Evolutionary conservation across 768 basidiomycete species (phyloP).

Genomic region (Tricholoma sp.): DNA sequence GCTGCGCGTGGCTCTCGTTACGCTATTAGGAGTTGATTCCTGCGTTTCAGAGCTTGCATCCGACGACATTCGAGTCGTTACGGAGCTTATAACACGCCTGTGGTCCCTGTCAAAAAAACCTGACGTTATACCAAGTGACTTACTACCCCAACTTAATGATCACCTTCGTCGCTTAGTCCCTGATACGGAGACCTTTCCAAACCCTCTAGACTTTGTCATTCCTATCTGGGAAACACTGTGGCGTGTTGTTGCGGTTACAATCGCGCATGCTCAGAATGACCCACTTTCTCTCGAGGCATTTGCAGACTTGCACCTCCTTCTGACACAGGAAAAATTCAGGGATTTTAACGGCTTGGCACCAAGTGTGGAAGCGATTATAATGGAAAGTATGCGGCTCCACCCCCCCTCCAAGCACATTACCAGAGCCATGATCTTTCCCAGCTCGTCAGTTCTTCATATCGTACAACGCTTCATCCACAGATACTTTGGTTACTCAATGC

Average conservation of each 20-base stretch:
- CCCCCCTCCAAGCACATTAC: constrained; percentile 47
- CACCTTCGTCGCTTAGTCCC: constrained; percentile 39
- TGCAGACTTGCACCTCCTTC: constrained; percentile 27
- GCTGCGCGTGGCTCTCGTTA: constrained; percentile 36
- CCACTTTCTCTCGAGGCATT: constrained; percentile 24
- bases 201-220: constrained; percentile 48
- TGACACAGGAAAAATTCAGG: constrained; percentile 26
- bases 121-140: constrained; percentile 22
- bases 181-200: constrained; percentile 22
- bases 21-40: constrained; percentile 31
- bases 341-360: constrained; percentile 12
- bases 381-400: constrained; percentile 43
- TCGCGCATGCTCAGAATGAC: constrained; percentile 33
- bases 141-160: constrained; percentile 29
- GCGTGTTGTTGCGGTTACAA: constrained; percentile 47
- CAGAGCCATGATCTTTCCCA: constrained; percentile 15
- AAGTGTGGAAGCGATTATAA: constrained; percentile 32
- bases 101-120: constrained; percentile 42
- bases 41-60: constrained; percentile 24
- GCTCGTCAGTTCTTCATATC: not conserved
- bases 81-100: constrained; percentile 37
- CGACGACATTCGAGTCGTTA: constrained; percentile 30
- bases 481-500: constrained; percentile 1
- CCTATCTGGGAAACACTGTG: constrained; percentile 61
- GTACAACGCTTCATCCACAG: not conserved